phyloP scores from a whole-genome alignment of 2,329 filamentous ascomycete genomes.

The Stemphylium lycopersici region DNA sequence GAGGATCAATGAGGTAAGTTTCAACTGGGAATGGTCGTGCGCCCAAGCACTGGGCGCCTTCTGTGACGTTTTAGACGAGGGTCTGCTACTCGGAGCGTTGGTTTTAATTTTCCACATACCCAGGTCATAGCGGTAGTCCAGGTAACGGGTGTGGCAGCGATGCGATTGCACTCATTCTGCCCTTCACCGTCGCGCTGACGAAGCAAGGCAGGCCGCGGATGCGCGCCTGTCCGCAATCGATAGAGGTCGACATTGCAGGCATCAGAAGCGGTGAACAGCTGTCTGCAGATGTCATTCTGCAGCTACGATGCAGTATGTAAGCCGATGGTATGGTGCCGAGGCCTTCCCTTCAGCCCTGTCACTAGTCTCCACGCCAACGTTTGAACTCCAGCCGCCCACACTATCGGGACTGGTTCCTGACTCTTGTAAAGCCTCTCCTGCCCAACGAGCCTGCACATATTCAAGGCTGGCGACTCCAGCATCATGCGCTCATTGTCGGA shows the following conservation, averaged over 20 bases:
- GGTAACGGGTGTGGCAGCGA: conserved; percentile 25
- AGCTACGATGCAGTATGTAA: conserved; percentile 23
- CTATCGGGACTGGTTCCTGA: conserved; percentile 36
- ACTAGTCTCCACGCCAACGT: conserved; percentile 31
- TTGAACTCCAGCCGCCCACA: conserved; percentile 30
- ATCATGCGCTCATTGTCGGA: conserved; percentile 11
- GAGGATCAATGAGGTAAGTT: conserved; percentile 25
- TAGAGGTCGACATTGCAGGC: conserved; percentile 12
- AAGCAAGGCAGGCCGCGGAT: no score
- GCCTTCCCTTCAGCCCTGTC: conserved; percentile 24
- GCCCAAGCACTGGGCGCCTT: conserved; percentile 33
- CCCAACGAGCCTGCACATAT: conserved; percentile 7
- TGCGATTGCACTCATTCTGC: no score
- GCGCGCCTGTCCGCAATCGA: no score
- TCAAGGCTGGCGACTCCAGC: background rate
- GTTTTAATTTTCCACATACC: conserved; percentile 10
- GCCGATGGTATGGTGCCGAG: conserved; percentile 32
- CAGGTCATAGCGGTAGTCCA: conserved; percentile 19
- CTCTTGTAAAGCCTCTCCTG: conserved; percentile 26
- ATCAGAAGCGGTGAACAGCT: conserved; percentile 38
- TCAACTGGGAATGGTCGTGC: conserved; percentile 31
- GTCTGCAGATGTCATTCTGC: conserved; percentile 42
- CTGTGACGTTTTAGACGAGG: conserved; percentile 35
- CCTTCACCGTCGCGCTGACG: no score
- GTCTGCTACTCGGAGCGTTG: conserved; percentile 20